Conservation (phyloP, 192 early-diverging fungal species). For the Entomortierella lignicola region DNA sequence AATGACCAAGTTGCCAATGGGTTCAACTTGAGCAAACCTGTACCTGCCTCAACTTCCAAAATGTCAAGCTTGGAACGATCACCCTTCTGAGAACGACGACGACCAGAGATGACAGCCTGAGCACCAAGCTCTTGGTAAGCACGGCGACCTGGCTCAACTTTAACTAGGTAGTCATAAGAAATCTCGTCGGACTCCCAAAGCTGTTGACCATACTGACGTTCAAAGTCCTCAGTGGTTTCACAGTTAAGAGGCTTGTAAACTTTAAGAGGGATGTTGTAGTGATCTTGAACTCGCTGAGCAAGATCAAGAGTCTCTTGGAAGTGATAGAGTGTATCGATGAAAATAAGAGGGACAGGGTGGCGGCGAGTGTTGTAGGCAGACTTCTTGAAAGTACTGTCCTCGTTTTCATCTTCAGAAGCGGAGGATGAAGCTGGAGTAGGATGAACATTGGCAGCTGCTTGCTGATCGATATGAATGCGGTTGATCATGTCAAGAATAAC, state of each 20-base stretch:
- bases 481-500: slow-evolving; percentile 89
- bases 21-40: slow-evolving; percentile 90
- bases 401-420: slow-evolving; percentile 45
- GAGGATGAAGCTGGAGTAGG: slow-evolving; percentile 46
- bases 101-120: slow-evolving; percentile 89
- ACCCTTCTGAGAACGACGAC: slow-evolving; percentile 87
- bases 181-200: slow-evolving; percentile 88
- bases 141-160: slow-evolving; percentile 92
- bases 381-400: slow-evolving; percentile 39
- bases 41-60: slow-evolving; percentile 81
- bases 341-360: slow-evolving; percentile 85
- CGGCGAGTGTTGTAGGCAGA: slow-evolving; percentile 49
- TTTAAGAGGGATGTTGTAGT: slow-evolving; percentile 77
- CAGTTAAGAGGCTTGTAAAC: slow-evolving; percentile 78
- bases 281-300: slow-evolving; percentile 70
- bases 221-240: slow-evolving; percentile 75
- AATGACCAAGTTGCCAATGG: slow-evolving; percentile 93
- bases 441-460: slow-evolving; percentile 50
- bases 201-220: slow-evolving; percentile 74
- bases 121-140: slow-evolving; percentile 82
- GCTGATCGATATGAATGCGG: slow-evolving; percentile 69
- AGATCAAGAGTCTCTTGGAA: slow-evolving; percentile 92
- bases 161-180: slow-evolving; percentile 91
- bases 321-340: slow-evolving; percentile 96
- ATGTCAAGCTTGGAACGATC: slow-evolving; percentile 82